phyloP scores from a whole-genome alignment of 306 rosid genomes.

The Cucurbita moschata region DNA sequence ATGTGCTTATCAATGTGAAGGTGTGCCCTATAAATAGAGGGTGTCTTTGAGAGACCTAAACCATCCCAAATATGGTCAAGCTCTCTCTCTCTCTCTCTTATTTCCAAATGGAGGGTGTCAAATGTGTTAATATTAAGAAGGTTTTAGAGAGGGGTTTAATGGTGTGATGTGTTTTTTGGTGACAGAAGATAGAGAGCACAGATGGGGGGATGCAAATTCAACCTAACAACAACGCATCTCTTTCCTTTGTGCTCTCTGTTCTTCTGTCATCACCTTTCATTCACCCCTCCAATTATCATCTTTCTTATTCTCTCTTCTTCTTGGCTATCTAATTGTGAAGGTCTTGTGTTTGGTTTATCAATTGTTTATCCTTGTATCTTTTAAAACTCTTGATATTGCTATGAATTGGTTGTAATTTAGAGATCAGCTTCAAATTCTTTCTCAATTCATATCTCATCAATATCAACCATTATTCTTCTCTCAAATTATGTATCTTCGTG shows the following conservation, averaged over 20 bases:
- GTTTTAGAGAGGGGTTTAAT: neutral
- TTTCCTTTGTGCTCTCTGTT: constrained; percentile 79
- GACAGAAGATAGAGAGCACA: constrained; percentile 10
- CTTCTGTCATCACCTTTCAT: constrained; percentile 48
- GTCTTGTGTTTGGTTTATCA: too few species aligned
- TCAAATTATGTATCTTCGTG: too few species aligned
- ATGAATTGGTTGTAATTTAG: too few species aligned
- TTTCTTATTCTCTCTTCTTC: neutral
- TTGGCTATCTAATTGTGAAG: too few species aligned
- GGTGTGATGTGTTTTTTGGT: neutral
- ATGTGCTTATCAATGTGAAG: neutral
- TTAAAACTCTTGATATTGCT: too few species aligned
- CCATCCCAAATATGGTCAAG: neutral
- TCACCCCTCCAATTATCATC: constrained; percentile 4
- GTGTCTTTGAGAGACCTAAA: neutral
- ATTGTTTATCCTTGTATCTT: too few species aligned
- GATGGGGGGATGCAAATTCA: constrained; percentile 1
- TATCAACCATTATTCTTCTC: too few species aligned
- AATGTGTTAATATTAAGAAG: too few species aligned
- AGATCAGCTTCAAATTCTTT: too few species aligned
- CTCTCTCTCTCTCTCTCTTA: too few species aligned
- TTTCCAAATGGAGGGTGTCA: neutral
- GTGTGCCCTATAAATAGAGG: neutral
- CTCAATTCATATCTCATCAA: too few species aligned
- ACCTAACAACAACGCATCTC: constrained; percentile 19